Percentiles rank a stretch among this genome's conserved stretches.
Evolutionary conservation across 1,284 basidiomycete species (phyloP).

Genomic region (Boletus holoroseus): DNA sequence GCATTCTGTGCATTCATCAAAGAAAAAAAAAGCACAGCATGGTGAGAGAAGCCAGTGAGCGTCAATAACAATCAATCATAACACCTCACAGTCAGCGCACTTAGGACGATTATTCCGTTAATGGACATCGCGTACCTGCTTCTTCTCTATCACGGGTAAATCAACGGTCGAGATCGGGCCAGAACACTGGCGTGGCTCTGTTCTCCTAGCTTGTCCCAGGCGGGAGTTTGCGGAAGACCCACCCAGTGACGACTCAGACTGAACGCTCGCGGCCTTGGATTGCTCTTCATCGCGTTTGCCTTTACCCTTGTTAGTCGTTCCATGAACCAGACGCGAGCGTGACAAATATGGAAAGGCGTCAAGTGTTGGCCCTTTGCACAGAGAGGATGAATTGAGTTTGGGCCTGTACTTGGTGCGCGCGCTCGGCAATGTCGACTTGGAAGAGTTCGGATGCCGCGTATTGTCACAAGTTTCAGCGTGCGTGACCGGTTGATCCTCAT

Average conservation of each 20-base stretch:
- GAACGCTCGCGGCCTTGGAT: background rate
- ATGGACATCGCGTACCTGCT: slow-evolving; percentile 27
- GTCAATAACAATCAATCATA: slow-evolving; percentile 9
- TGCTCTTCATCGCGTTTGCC: slow-evolving; percentile 5
- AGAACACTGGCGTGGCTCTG: slow-evolving; percentile 8
- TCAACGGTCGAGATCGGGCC: slow-evolving; percentile 17
- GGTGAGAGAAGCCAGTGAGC: background rate
- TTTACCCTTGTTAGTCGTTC: slow-evolving; percentile 9
- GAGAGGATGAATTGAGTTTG: slow-evolving; percentile 9
- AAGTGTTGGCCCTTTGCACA: slow-evolving; percentile 18
- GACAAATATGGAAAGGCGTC: slow-evolving; percentile 22
- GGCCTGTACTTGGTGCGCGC: slow-evolving; percentile 32
- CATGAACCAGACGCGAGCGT: slow-evolving; percentile 10
- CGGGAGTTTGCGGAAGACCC: slow-evolving; percentile 5
- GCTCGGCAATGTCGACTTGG: slow-evolving; percentile 18
- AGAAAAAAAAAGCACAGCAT: slow-evolving; percentile 17
- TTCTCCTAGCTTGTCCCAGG: slow-evolving; percentile 1
- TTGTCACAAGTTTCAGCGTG: slow-evolving; percentile 11
- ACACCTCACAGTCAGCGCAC: slow-evolving; percentile 23
- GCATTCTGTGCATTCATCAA: slow-evolving; percentile 19
- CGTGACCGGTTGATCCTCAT: slow-evolving; percentile 1
- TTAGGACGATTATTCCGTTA: slow-evolving; percentile 23
- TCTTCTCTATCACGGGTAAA: slow-evolving; percentile 30
- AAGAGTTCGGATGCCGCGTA: slow-evolving; percentile 1
- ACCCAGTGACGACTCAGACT: background rate